Percentiles rank a stretch among this genome's conserved stretches.
phyloP scores from a whole-genome alignment of 805 yeast species.

The Tetrapisispora taiwanensis region DNA sequence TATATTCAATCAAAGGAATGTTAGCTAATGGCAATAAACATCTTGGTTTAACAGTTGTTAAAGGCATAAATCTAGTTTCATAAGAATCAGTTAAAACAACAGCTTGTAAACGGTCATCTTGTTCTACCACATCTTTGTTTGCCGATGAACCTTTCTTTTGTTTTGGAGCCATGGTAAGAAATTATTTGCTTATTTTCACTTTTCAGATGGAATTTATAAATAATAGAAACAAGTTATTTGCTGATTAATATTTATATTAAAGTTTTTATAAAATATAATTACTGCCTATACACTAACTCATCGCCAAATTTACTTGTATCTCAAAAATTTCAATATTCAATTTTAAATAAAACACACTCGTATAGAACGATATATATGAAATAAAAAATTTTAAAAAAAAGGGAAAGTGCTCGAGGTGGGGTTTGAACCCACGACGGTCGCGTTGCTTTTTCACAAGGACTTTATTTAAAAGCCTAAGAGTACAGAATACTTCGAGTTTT shows the following conservation, averaged over 20 bases:
- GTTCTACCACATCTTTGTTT: slow-evolving; percentile 47
- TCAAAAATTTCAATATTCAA: not conserved
- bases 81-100: slow-evolving; percentile 90
- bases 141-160: not conserved
- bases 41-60: slow-evolving; percentile 76
- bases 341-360: not conserved
- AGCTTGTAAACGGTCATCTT: slow-evolving; percentile 79
- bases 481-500: slow-evolving; percentile 23
- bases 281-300: too few relatives aligned
- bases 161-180: not conserved
- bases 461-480: slow-evolving; percentile 13
- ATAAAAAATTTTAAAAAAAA: not conserved
- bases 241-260: too few relatives aligned
- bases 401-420: slow-evolving; percentile 41
- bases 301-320: not conserved
- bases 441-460: slow-evolving; percentile 40
- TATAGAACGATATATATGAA: not conserved
- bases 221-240: too few relatives aligned
- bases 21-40: slow-evolving; percentile 88
- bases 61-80: slow-evolving; percentile 85
- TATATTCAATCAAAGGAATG: slow-evolving; percentile 88
- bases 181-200: too few relatives aligned
- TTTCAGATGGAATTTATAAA: too few relatives aligned
- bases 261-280: too few relatives aligned
- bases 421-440: slow-evolving; percentile 77